Evolutionary conservation across 371 early-diverging fungal genomes (phyloP).

Genomic region (Mucor circinelloides): DNA sequence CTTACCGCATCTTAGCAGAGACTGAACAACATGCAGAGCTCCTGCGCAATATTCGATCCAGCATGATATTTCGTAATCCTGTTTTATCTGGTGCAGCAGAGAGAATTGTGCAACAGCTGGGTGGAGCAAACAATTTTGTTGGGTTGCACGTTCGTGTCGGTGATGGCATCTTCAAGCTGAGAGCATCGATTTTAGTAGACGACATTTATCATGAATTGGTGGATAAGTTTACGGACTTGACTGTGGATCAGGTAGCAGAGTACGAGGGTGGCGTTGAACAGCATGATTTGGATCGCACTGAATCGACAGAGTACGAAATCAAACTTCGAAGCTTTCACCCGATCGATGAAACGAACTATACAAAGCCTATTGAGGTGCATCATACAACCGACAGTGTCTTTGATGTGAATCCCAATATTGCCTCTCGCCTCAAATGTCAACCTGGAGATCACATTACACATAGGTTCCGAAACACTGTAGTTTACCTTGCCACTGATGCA

Average conservation of each 20-base stretch:
- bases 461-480: slow-evolving; percentile 33
- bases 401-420: slow-evolving; percentile 11
- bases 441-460: slow-evolving; percentile 13
- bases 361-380: slow-evolving; percentile 29
- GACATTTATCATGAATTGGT: slow-evolving; percentile 49
- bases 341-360: slow-evolving; percentile 14
- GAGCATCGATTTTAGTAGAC: slow-evolving; percentile 48
- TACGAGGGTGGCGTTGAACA: slow-evolving; percentile 28
- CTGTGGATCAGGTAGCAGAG: slow-evolving; percentile 30
- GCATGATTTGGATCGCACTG: slow-evolving; percentile 45
- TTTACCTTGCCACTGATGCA: slow-evolving; percentile 67
- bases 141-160: slow-evolving; percentile 61
- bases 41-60: slow-evolving; percentile 38
- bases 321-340: slow-evolving; percentile 34
- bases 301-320: slow-evolving; percentile 50
- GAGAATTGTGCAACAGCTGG: slow-evolving; percentile 48
- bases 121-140: slow-evolving; percentile 46
- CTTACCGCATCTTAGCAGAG: slow-evolving; percentile 56
- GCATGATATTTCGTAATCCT: slow-evolving; percentile 56
- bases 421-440: slow-evolving; percentile 11
- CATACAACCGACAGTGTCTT: neutral
- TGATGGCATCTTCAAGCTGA: slow-evolving; percentile 54
- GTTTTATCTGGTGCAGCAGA: slow-evolving; percentile 46
- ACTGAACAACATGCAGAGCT: slow-evolving; percentile 41
- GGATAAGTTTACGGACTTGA: slow-evolving; percentile 42